phyloP scores from a whole-genome alignment of 352 stramenopile species.

The Peronospora destructor region DNA sequence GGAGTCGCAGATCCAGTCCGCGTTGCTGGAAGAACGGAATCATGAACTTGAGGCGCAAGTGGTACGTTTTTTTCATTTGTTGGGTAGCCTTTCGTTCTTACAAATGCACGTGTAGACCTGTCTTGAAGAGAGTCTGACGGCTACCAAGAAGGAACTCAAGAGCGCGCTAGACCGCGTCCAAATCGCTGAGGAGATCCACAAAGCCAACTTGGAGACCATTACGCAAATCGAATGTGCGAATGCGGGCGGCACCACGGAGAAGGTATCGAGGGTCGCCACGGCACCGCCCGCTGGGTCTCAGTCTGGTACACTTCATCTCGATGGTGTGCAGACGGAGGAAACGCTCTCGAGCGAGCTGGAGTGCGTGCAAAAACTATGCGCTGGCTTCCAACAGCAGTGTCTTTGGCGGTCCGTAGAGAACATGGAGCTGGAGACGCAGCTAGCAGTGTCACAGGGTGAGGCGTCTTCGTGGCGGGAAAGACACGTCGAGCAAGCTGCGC shows the following conservation, averaged over 20 bases:
- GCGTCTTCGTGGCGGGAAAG: slow-evolving; percentile 26
- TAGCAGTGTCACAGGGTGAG: slow-evolving; percentile 26
- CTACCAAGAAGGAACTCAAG: slow-evolving; percentile 34
- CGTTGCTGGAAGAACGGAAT: slow-evolving; percentile 19
- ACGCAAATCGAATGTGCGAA: slow-evolving; percentile 35
- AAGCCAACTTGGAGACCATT: slow-evolving; percentile 59
- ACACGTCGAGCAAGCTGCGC: slow-evolving; percentile 15
- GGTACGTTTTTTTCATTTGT: slow-evolving; percentile 21
- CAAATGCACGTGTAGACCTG: slow-evolving; percentile 11
- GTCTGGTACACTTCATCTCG: slow-evolving; percentile 7
- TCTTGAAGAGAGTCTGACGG: slow-evolving; percentile 31
- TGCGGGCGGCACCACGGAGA: neutral
- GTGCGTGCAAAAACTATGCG: slow-evolving; percentile 41
- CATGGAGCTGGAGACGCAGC: slow-evolving; percentile 47
- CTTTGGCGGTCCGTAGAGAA: slow-evolving; percentile 68
- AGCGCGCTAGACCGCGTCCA: slow-evolving; percentile 32
- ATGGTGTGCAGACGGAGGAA: slow-evolving; percentile 10
- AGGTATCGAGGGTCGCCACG: neutral
- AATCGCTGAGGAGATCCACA: slow-evolving; percentile 54
- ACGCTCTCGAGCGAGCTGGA: slow-evolving; percentile 31
- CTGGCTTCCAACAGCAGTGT: slow-evolving; percentile 70
- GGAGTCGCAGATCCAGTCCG: slow-evolving; percentile 9
- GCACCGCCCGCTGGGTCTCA: slow-evolving; percentile 2
- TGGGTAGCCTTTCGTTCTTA: neutral
- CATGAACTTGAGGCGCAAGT: slow-evolving; percentile 35